Evolutionary conservation across 2,329 filamentous ascomycete genomes (phyloP).

Genomic region (Rhynchosporium secalis): DNA sequence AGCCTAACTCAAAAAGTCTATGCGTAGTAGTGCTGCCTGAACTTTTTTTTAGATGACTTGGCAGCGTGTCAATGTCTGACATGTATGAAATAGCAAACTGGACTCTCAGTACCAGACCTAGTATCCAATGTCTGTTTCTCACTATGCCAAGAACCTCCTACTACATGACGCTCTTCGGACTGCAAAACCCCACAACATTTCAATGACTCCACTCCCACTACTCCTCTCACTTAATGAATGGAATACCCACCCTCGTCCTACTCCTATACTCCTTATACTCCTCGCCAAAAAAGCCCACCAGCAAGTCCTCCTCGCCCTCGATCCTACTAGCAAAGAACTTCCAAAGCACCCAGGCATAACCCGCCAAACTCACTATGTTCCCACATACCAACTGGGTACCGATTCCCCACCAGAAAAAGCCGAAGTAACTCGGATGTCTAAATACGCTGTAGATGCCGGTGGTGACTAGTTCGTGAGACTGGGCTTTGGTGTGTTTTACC

Average conservation of each 20-base stretch:
- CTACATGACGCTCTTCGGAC: not conserved
- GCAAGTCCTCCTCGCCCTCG: constrained; percentile 71
- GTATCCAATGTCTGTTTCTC: constrained; percentile 11
- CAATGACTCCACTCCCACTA: too few relatives aligned
- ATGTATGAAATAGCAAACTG: not conserved
- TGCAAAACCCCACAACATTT: not conserved
- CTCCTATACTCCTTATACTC: constrained; percentile 76
- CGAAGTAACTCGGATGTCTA: constrained; percentile 92
- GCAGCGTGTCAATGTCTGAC: not conserved
- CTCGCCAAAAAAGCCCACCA: constrained; percentile 80
- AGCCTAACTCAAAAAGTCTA: not conserved
- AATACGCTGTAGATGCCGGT: constrained; percentile 73
- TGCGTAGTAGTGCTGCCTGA: too few relatives aligned
- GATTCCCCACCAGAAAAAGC: constrained; percentile 98
- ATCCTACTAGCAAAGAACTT: constrained; percentile 79
- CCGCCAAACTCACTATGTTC: constrained; percentile 75
- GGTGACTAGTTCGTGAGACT: constrained; percentile 78
- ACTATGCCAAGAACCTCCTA: constrained; percentile 6
- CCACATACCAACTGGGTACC: constrained; percentile 90
- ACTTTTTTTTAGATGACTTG: too few relatives aligned
- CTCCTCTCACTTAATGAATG: constrained; percentile 57
- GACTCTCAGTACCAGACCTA: not conserved
- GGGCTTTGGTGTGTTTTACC: constrained; percentile 69
- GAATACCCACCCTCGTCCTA: constrained; percentile 75
- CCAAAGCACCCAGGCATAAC: constrained; percentile 77